Evolutionary conservation across 208 protist genomes (phyloP).

Genomic region (Trypanosoma mega): DNA sequence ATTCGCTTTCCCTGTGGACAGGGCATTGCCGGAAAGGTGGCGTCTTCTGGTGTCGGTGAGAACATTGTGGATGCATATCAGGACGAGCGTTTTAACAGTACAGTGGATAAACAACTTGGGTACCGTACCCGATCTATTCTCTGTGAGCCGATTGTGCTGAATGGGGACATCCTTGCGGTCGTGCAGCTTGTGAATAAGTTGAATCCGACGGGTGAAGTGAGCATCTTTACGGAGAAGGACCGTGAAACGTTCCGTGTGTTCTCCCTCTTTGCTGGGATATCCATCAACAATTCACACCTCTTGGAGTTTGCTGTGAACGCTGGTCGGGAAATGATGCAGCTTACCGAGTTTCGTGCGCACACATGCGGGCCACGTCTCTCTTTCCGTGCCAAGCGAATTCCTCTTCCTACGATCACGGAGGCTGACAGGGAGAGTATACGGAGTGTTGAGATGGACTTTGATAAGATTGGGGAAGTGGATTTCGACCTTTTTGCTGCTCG

Average conservation of each 20-base stretch:
- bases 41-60: conserved; percentile 54
- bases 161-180: conserved; percentile 82
- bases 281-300: conserved; percentile 84
- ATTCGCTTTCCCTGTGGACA: conserved; percentile 74
- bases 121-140: conserved; percentile 79
- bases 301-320: conserved; percentile 82
- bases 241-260: conserved; percentile 74
- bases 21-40: conserved; percentile 76
- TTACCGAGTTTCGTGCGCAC: conserved; percentile 42
- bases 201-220: conserved; percentile 42
- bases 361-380: background rate
- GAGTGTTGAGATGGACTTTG: conserved; percentile 36
- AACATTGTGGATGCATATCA: conserved; percentile 80
- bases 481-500: conserved; percentile 76
- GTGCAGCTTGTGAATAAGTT: conserved; percentile 88
- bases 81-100: conserved; percentile 71
- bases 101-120: conserved; percentile 74
- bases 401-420: conserved; percentile 34
- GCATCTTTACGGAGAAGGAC: conserved; percentile 47
- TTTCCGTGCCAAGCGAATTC: conserved; percentile 6
- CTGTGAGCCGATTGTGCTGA: conserved; percentile 79
- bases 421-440: conserved; percentile 41
- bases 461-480: conserved; percentile 51
- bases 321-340: conserved; percentile 66
- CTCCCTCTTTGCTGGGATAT: conserved; percentile 81